These are phyloP conservation scores for Podospora pseudocomata DNA, from an alignment of 495 filamentous ascomycete genomes.

Conservation along the genomic window DNA sequence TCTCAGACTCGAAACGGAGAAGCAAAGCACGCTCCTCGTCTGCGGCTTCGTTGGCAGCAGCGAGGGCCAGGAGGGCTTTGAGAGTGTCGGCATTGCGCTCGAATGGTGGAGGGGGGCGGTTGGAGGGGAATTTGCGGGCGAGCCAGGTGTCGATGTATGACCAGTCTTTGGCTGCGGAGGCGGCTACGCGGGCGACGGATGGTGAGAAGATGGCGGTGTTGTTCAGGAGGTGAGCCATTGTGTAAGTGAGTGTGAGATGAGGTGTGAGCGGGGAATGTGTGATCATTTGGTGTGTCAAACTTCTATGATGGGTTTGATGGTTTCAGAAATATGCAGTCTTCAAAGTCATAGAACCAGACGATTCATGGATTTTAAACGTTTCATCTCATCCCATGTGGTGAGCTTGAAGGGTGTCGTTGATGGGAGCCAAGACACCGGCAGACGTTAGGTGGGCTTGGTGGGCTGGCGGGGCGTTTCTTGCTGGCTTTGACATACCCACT, in stretches of 20 bases:
- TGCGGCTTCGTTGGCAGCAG: constrained; percentile 72
- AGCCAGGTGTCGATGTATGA: constrained; percentile 83
- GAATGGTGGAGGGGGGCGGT: constrained; percentile 53
- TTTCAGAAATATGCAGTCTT: neutral
- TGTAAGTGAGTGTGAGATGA: neutral
- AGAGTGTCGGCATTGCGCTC: constrained; percentile 85
- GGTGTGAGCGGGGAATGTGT: neutral
- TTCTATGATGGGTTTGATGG: neutral
- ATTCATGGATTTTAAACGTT: neutral
- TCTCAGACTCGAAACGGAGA: constrained; percentile 56
- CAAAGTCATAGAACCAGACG: neutral
- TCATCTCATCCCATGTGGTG: neutral
- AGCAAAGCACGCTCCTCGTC: constrained; percentile 68
- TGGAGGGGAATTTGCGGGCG: constrained; percentile 51
- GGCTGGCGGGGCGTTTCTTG: neutral
- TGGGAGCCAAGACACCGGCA: neutral
- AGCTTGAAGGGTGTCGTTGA: constrained; percentile 5
- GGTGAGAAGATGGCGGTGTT: constrained; percentile 64
- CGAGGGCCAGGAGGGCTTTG: constrained; percentile 68
- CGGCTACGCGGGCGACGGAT: constrained; percentile 61
- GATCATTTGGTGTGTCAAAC: neutral
- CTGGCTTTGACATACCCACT: neutral
- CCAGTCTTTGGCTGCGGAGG: constrained; percentile 76
- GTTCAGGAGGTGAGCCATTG: constrained; percentile 54
- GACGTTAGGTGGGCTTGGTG: neutral